Percentiles rank a stretch among this genome's conserved stretches.
Conservation (phyloP, 768 basidiomycete genomes). For the Polyporus arcularius region DNA sequence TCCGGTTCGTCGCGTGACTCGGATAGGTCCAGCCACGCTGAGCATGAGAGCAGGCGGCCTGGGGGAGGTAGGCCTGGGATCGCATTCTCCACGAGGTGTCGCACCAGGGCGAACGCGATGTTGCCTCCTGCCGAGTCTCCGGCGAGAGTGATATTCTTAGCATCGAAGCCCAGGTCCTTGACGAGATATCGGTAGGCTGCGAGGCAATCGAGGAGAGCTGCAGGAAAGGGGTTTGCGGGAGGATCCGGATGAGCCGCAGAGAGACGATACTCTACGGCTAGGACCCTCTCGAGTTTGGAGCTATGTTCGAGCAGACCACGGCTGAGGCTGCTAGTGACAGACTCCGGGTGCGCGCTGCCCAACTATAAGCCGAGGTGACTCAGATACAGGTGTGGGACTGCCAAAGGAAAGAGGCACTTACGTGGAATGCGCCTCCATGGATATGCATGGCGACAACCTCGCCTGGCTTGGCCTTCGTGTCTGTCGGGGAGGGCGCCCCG, state of each 20-base stretch:
- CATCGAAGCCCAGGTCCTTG: slow-evolving; percentile 52
- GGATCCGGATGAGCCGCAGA: slow-evolving; percentile 47
- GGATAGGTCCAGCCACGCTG: slow-evolving; percentile 58
- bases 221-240: slow-evolving; percentile 64
- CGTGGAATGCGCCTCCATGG: slow-evolving; percentile 62
- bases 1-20: slow-evolving; percentile 35
- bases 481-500: slow-evolving; percentile 22
- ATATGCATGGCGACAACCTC: slow-evolving; percentile 62
- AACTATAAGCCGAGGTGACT: slow-evolving; percentile 14
- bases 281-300: slow-evolving; percentile 46
- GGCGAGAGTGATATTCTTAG: slow-evolving; percentile 60
- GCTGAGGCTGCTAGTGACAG: slow-evolving; percentile 45
- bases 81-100: slow-evolving; percentile 58
- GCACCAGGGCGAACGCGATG: slow-evolving; percentile 61
- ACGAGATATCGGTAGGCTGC: slow-evolving; percentile 75
- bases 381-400: slow-evolving; percentile 9
- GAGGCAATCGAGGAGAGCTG: slow-evolving; percentile 72
- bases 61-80: slow-evolving; percentile 42
- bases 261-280: slow-evolving; percentile 72
- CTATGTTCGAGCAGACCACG: slow-evolving; percentile 49
- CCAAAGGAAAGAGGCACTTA: not conserved
- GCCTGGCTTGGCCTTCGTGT: slow-evolving; percentile 42
- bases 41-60: slow-evolving; percentile 47
- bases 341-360: slow-evolving; percentile 58
- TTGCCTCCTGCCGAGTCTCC: slow-evolving; percentile 84